A percentile compares a stretch with the other conserved stretches of the same genome.
These are phyloP conservation scores for Hyphodiscus hymeniophilus DNA, from an alignment of 495 filamentous ascomycete species.

Conservation along the genomic window DNA sequence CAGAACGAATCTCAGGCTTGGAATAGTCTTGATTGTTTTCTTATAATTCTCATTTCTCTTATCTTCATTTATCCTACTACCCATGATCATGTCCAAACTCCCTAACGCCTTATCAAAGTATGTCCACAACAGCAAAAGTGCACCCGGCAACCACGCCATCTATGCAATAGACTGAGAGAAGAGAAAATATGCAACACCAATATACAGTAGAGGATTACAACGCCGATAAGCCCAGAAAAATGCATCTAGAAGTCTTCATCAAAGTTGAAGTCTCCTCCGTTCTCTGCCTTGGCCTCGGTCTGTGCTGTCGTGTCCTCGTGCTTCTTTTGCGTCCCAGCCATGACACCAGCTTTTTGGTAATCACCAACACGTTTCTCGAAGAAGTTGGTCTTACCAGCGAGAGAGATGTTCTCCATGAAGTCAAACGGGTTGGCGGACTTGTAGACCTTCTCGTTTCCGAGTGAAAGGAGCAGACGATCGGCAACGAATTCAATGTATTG, in stretches of 20 bases:
- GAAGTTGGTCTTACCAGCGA: slow-evolving; percentile 99
- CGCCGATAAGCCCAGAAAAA: slow-evolving; percentile 11
- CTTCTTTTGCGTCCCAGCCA: slow-evolving; percentile 84
- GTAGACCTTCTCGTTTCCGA: slow-evolving; percentile 92
- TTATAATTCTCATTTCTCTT: slow-evolving; percentile 8
- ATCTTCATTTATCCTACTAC: slow-evolving; percentile 12
- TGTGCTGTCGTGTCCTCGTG: slow-evolving; percentile 36
- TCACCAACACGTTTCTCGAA: slow-evolving; percentile 99
- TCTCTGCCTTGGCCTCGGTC: slow-evolving; percentile 50
- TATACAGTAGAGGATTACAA: slow-evolving; percentile 20
- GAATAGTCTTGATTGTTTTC: too few species aligned
- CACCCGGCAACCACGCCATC: slow-evolving; percentile 23
- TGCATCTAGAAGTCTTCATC: slow-evolving; percentile 88
- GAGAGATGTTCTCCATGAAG: slow-evolving; percentile 99
- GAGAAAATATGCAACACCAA: slow-evolving; percentile 17
- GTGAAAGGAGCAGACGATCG: slow-evolving; percentile 83
- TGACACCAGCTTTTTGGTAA: slow-evolving; percentile 99
- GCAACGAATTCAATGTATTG: slow-evolving; percentile 99
- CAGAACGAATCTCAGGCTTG: neutral
- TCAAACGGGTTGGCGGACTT: slow-evolving; percentile 92
- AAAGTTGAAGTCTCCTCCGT: slow-evolving; percentile 76
- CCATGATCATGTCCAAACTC: slow-evolving; percentile 11
- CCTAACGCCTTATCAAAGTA: slow-evolving; percentile 15
- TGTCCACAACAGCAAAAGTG: slow-evolving; percentile 12
- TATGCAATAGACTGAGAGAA: slow-evolving; percentile 20